A percentile compares a stretch with the other conserved stretches of the same genome.
Conservation (phyloP, 495 filamentous ascomycete genomes). For the Pseudoneurospora amorphoporcata region DNA sequence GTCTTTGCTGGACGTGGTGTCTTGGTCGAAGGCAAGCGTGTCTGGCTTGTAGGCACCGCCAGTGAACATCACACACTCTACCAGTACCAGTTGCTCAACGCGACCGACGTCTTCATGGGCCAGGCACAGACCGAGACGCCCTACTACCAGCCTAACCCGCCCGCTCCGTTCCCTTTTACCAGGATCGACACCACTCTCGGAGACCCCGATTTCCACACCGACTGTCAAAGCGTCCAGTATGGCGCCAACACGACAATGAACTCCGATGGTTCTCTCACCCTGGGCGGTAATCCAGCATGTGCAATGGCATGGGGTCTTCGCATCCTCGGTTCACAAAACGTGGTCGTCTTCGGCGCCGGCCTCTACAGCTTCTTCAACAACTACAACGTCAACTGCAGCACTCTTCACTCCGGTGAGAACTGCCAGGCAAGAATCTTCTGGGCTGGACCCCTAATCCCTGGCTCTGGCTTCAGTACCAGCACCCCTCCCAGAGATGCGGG, state of each 20-base stretch:
- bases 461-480: not conserved
- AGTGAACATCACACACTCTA: slow-evolving; percentile 83
- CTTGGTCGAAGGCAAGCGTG: slow-evolving; percentile 52
- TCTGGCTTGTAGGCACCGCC: slow-evolving; percentile 63
- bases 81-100: slow-evolving; percentile 69
- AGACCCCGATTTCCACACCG: slow-evolving; percentile 60
- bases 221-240: slow-evolving; percentile 27
- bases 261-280: not conserved
- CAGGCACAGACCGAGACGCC: slow-evolving; percentile 85
- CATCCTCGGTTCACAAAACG: slow-evolving; percentile 51
- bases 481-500: not conserved
- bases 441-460: slow-evolving; percentile 1
- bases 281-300: slow-evolving; percentile 27
- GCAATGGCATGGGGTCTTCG: slow-evolving; percentile 68
- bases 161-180: slow-evolving; percentile 53
- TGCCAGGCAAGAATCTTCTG: slow-evolving; percentile 69
- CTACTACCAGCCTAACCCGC: slow-evolving; percentile 80
- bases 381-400: slow-evolving; percentile 67
- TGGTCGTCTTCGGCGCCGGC: slow-evolving; percentile 64
- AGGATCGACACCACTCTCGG: slow-evolving; percentile 49
- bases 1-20: slow-evolving; percentile 81
- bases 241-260: slow-evolving; percentile 43
- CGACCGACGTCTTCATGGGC: slow-evolving; percentile 71
- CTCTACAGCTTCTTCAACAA: slow-evolving; percentile 82
- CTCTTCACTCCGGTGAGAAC: slow-evolving; percentile 44